Percentiles rank a stretch among this genome's conserved stretches.
Evolutionary conservation across 1,139 yeast genomes (phyloP).

Genomic region (Zygosaccharomyces sapae): DNA sequence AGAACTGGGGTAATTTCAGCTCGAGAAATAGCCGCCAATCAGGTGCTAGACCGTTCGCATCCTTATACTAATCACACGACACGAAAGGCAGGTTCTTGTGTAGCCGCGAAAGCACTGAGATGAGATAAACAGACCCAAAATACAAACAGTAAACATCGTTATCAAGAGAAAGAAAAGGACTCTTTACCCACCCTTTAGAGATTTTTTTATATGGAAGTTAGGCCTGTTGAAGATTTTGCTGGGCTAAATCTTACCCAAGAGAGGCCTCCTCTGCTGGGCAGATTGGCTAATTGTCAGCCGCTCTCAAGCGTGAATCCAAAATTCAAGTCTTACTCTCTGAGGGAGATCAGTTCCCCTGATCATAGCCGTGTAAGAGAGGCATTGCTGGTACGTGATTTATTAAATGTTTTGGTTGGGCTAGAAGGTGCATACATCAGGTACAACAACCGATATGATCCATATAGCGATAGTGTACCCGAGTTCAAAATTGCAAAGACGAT

Average conservation of each 20-base stretch:
- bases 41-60: not conserved
- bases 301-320: conserved; percentile 33
- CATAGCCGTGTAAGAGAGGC: conserved; percentile 63
- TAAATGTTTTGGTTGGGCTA: conserved; percentile 65
- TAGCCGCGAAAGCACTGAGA: conserved; percentile 6
- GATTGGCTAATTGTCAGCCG: conserved; percentile 37
- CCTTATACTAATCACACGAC: not conserved
- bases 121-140: conserved; percentile 9
- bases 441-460: conserved; percentile 55
- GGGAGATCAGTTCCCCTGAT: conserved; percentile 25
- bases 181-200: not conserved
- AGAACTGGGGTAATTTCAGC: not conserved
- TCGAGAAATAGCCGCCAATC: not conserved
- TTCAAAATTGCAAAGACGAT: conserved; percentile 66
- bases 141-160: not conserved
- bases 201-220: conserved; percentile 12
- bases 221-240: conserved; percentile 16
- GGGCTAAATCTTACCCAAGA: conserved; percentile 8
- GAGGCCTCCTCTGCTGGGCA: conserved; percentile 17
- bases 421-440: conserved; percentile 78
- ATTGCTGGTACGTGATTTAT: conserved; percentile 64
- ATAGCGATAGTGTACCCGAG: conserved; percentile 47
- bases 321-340: conserved; percentile 43
- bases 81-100: conserved; percentile 3
- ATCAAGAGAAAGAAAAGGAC: not conserved